phyloP scores from a whole-genome alignment of 1,284 basidiomycete species.

The Agaricales sp. region DNA sequence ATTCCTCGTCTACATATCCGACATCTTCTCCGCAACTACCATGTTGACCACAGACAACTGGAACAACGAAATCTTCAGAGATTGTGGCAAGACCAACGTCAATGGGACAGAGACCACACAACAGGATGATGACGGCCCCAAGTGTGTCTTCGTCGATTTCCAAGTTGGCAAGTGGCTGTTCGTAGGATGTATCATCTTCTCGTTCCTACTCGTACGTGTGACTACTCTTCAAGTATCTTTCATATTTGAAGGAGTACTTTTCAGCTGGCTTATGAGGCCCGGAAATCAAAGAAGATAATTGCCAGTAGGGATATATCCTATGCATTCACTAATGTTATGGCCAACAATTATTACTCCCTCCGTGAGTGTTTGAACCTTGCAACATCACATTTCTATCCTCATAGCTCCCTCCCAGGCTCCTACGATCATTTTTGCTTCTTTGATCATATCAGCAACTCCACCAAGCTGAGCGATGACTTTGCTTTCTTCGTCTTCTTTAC shows the following conservation, averaged over 20 bases:
- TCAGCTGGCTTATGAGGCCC: conserved; percentile 82
- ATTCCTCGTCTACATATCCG: conserved; percentile 91
- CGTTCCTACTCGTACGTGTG: conserved; percentile 80
- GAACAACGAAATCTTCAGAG: conserved; percentile 83
- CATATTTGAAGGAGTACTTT: conserved; percentile 8
- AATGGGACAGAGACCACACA: conserved; percentile 25
- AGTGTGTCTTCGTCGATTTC: conserved; percentile 85
- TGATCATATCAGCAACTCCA: conserved; percentile 90
- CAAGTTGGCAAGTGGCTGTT: conserved; percentile 92
- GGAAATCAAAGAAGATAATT: conserved; percentile 90
- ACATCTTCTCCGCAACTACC: conserved; percentile 96
- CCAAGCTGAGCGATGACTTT: conserved; percentile 94
- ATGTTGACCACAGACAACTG: conserved; percentile 90
- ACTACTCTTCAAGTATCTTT: conserved; percentile 1
- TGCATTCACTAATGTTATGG: conserved; percentile 95
- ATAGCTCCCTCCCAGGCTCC: conserved; percentile 37
- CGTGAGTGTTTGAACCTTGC: conserved; percentile 35
- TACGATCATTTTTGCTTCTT: conserved; percentile 99
- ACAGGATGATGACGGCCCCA: neutral
- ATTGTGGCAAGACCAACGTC: conserved; percentile 41
- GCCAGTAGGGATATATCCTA: conserved; percentile 93
- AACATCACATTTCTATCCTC: conserved; percentile 4
- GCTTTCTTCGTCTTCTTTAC: conserved; percentile 99
- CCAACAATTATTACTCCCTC: conserved; percentile 90
- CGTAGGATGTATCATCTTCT: conserved; percentile 95